Percentiles rank a stretch among this genome's conserved stretches.
Evolutionary conservation across 108 stramenopile genomes (phyloP).

Genomic region (Skeletonema tropicum): DNA sequence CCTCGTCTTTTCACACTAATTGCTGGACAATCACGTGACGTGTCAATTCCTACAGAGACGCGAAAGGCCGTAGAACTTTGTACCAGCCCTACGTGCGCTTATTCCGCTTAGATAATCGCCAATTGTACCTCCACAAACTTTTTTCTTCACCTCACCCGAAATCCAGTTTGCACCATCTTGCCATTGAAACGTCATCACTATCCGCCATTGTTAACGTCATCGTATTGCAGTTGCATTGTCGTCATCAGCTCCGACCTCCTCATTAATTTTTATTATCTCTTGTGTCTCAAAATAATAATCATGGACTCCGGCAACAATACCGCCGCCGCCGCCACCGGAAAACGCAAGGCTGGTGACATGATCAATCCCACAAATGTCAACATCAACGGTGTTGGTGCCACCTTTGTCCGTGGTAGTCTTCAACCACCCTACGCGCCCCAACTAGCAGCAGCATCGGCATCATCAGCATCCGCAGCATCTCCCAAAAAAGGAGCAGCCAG

Average conservation of each 20-base stretch:
- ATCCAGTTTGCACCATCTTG: too few species aligned
- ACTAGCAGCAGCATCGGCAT: not conserved
- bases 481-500: not conserved
- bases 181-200: too few species aligned
- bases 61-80: too few species aligned
- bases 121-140: too few species aligned
- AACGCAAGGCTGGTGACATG: conserved; percentile 22
- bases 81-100: too few species aligned
- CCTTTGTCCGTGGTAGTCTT: not conserved
- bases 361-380: not conserved
- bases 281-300: too few species aligned
- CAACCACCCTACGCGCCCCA: not conserved
- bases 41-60: too few species aligned
- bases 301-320: not conserved
- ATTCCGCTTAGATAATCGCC: too few species aligned
- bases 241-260: conserved; percentile 4
- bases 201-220: conserved; percentile 1
- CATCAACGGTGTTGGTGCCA: not conserved
- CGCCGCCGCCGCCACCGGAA: not conserved
- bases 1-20: too few species aligned
- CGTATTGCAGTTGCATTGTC: conserved; percentile 1
- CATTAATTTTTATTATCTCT: not conserved
- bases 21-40: too few species aligned
- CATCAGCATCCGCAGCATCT: too few species aligned
- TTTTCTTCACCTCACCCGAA: too few species aligned